Percentiles rank a stretch among this genome's conserved stretches.
Evolutionary conservation across 139 green algal species (phyloP).

Genomic region (Diplosphaera chodatii): DNA sequence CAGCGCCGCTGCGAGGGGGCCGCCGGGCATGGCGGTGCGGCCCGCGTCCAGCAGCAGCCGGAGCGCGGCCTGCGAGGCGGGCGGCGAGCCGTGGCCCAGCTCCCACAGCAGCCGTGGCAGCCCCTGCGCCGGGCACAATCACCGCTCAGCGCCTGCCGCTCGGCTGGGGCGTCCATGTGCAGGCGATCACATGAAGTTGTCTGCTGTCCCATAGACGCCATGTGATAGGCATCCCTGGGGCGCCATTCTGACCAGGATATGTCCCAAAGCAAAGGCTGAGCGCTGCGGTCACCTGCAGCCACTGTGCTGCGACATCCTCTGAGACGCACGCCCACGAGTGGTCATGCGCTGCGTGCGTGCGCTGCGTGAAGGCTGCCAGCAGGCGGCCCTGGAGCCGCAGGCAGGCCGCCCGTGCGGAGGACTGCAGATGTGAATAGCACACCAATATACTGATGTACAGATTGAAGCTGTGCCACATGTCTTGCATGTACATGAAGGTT

Average conservation of each 20-base stretch:
- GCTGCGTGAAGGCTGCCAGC: background rate
- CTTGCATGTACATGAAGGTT: no score
- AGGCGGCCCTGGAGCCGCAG: background rate
- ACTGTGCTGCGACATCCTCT: background rate
- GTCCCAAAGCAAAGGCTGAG: no score
- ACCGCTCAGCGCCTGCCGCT: no score
- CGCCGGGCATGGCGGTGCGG: slow-evolving; percentile 4
- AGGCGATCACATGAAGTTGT: no score
- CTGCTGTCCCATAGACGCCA: no score
- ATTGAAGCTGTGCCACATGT: no score
- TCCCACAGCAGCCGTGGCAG: slow-evolving; percentile 28
- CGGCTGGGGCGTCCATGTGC: no score
- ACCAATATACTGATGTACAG: no score
- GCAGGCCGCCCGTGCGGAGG: background rate
- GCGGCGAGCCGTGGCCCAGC: slow-evolving; percentile 10
- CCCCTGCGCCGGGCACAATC: no score
- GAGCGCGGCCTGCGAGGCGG: slow-evolving; percentile 7
- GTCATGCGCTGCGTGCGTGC: background rate
- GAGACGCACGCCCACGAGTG: background rate
- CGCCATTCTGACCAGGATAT: no score
- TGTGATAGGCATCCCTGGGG: no score
- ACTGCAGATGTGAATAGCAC: no score
- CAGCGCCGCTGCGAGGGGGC: slow-evolving; percentile 6
- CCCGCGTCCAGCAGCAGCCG: slow-evolving; percentile 24
- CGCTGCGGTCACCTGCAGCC: slow-evolving; percentile 1